Evolutionary conservation across 2,329 filamentous ascomycete genomes (phyloP).

Genomic region (Verticillium dahliae): DNA sequence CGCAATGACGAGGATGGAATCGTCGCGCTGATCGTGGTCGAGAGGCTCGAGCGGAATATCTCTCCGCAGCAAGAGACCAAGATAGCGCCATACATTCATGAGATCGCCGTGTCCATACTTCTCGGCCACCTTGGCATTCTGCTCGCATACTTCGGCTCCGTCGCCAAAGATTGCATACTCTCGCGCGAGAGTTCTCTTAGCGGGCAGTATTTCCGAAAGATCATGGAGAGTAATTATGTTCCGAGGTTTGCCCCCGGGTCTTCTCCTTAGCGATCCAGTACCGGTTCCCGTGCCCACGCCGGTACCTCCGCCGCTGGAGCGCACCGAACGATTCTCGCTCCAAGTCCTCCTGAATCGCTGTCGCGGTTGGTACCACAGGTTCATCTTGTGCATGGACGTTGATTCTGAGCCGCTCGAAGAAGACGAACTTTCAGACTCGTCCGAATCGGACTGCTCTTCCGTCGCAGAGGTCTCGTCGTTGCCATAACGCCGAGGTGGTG

Average conservation of each 20-base stretch:
- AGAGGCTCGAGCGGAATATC: slow-evolving; percentile 66
- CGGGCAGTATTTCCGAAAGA: slow-evolving; percentile 65
- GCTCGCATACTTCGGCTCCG: slow-evolving; percentile 70
- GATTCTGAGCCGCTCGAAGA: slow-evolving; percentile 56
- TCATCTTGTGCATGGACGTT: slow-evolving; percentile 54
- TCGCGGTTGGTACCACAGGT: slow-evolving; percentile 47
- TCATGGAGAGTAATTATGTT: slow-evolving; percentile 71
- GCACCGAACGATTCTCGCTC: slow-evolving; percentile 50
- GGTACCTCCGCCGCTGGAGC: slow-evolving; percentile 55
- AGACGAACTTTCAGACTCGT: slow-evolving; percentile 38
- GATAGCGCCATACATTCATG: slow-evolving; percentile 76
- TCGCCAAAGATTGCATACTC: slow-evolving; percentile 82
- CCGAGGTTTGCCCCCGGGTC: slow-evolving; percentile 44
- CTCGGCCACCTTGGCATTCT: slow-evolving; percentile 75
- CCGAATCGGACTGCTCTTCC: slow-evolving; percentile 45
- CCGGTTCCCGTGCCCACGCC: slow-evolving; percentile 45
- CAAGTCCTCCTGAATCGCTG: slow-evolving; percentile 47
- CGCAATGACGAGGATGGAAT: slow-evolving; percentile 64
- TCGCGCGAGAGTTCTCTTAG: slow-evolving; percentile 68
- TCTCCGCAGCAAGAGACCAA: slow-evolving; percentile 69
- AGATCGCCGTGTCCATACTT: slow-evolving; percentile 65
- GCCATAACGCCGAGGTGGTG: slow-evolving; percentile 36
- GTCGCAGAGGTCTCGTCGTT: slow-evolving; percentile 44
- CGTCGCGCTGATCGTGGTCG: slow-evolving; percentile 39
- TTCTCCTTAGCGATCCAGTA: slow-evolving; percentile 35